Percentiles rank a stretch among this genome's conserved stretches.
Conservation (phyloP, 2,329 filamentous ascomycete species). For the Colletotrichum neosansevieriae region DNA sequence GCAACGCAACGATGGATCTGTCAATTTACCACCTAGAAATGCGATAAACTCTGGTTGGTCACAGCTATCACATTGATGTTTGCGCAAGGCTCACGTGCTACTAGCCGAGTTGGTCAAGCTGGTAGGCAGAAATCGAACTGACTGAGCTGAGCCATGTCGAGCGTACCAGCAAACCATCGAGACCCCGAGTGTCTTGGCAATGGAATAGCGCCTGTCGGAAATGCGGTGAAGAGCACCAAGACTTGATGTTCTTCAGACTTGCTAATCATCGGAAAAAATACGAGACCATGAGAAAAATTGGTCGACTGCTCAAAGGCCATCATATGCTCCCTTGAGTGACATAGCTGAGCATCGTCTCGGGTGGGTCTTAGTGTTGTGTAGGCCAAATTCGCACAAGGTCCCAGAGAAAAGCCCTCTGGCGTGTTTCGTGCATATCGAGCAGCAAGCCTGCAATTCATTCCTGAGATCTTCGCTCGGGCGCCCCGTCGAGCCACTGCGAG, state of each 20-base stretch:
- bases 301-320: not conserved
- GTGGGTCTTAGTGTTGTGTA: not conserved
- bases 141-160: no score
- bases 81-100: slow-evolving; percentile 15
- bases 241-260: not conserved
- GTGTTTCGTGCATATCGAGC: not conserved
- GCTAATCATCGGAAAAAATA: slow-evolving; percentile 12
- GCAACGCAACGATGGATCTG: not conserved
- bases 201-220: not conserved
- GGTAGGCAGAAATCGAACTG: not conserved
- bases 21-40: slow-evolving; percentile 10
- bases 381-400: slow-evolving; percentile 21
- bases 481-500: not conserved
- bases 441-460: slow-evolving; percentile 1
- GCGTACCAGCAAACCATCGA: not conserved
- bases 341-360: not conserved
- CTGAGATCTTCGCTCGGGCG: not conserved
- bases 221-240: not conserved
- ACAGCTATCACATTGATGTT: not conserved
- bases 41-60: slow-evolving; percentile 1
- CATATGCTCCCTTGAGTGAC: slow-evolving; percentile 2
- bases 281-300: not conserved
- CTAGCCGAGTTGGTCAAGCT: not conserved
- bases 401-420: not conserved
- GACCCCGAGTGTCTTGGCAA: slow-evolving; percentile 1